Evolutionary conservation across 2,329 filamentous ascomycete genomes (phyloP).

Genomic region (Metarhizium robertsii): DNA sequence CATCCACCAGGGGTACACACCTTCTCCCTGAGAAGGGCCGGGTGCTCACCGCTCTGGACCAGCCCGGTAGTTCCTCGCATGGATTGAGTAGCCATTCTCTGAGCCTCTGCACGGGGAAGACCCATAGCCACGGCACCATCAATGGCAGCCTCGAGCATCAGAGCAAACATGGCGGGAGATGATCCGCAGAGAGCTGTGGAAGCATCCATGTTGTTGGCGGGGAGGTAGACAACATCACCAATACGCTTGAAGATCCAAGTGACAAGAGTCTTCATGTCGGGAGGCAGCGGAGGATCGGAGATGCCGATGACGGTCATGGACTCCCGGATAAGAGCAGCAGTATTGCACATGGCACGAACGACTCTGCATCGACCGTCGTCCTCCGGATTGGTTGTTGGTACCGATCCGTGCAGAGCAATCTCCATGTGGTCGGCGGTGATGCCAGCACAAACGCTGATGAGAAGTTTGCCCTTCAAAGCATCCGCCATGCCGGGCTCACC

Average conservation of each 20-base stretch:
- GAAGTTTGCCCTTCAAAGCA: slow-evolving; percentile 68
- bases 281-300: slow-evolving; percentile 46
- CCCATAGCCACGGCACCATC: slow-evolving; percentile 76
- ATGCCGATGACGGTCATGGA: slow-evolving; percentile 74
- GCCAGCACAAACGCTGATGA: slow-evolving; percentile 75
- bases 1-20: slow-evolving; percentile 71
- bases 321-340: slow-evolving; percentile 67
- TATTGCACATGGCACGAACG: slow-evolving; percentile 79
- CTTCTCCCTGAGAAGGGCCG: slow-evolving; percentile 64
- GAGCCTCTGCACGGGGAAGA: slow-evolving; percentile 60
- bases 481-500: slow-evolving; percentile 57
- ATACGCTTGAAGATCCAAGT: slow-evolving; percentile 71
- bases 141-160: slow-evolving; percentile 66
- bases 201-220: slow-evolving; percentile 60
- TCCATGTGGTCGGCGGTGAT: slow-evolving; percentile 62
- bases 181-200: slow-evolving; percentile 66
- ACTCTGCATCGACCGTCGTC: slow-evolving; percentile 48
- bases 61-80: slow-evolving; percentile 65
- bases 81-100: slow-evolving; percentile 69
- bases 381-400: slow-evolving; percentile 35
- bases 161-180: slow-evolving; percentile 65
- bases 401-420: slow-evolving; percentile 48
- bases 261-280: slow-evolving; percentile 46
- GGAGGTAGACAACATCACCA: slow-evolving; percentile 60
- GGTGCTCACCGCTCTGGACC: slow-evolving; percentile 64